Evolutionary conservation across 108 stramenopile species (phyloP).

Genomic region (Licmophora abbreviata): DNA sequence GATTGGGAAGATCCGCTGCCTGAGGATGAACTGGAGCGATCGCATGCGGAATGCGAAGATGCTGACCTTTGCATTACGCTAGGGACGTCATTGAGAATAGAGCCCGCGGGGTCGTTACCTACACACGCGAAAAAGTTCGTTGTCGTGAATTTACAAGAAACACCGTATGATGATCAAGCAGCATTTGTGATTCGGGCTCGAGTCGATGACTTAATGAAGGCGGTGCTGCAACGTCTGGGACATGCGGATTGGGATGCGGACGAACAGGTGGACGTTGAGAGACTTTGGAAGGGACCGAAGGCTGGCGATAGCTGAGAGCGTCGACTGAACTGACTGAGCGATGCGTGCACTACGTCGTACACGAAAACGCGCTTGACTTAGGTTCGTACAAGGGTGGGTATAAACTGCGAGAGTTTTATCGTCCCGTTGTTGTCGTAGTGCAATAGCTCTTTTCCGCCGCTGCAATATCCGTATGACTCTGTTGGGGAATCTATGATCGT

Average conservation of each 20-base stretch:
- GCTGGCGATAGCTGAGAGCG: too few species aligned
- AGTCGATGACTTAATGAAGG: constrained; percentile 79
- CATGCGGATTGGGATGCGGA: constrained; percentile 7
- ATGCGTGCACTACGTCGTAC: too few species aligned
- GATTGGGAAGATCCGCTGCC: constrained; percentile 87
- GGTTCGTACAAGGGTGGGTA: too few species aligned
- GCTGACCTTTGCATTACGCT: constrained; percentile 72
- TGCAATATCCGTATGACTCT: too few species aligned
- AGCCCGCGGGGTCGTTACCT: constrained; percentile 76
- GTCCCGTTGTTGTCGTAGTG: too few species aligned
- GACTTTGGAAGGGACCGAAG: too few species aligned
- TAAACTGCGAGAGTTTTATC: too few species aligned
- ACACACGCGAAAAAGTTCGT: constrained; percentile 51
- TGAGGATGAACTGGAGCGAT: constrained; percentile 47
- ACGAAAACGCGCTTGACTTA: too few species aligned
- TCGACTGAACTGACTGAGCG: too few species aligned
- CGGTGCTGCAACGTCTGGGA: constrained; percentile 47
- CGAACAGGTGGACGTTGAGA: not conserved
- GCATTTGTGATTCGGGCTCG: constrained; percentile 52
- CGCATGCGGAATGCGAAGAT: constrained; percentile 44
- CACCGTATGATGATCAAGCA: constrained; percentile 70
- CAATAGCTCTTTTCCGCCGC: too few species aligned
- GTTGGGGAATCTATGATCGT: too few species aligned
- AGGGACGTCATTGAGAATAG: constrained; percentile 82
- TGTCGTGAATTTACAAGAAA: constrained; percentile 83